Conservation (phyloP, 2,329 filamentous ascomycete genomes). For the Apiospora koreana region DNA sequence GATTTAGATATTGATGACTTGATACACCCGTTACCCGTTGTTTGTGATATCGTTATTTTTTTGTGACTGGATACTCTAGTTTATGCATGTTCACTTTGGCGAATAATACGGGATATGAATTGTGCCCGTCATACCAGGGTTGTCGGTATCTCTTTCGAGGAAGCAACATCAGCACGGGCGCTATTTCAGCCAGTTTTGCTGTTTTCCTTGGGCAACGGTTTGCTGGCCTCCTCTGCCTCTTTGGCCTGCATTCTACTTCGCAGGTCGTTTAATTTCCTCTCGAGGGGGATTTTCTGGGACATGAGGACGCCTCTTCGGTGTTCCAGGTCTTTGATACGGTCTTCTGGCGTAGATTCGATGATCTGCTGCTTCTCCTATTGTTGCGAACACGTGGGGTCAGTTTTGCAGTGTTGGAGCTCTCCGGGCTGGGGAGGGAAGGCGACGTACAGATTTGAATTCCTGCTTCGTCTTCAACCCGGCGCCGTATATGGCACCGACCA, state of each 20-base stretch:
- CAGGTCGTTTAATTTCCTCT: constrained; percentile 44
- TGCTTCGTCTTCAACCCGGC: constrained; percentile 50
- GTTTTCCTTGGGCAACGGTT: not conserved
- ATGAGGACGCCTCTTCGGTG: constrained; percentile 41
- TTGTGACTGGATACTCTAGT: not conserved
- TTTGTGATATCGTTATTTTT: not conserved
- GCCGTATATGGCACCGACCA: constrained; percentile 49
- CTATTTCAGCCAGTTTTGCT: not conserved
- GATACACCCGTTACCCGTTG: not conserved
- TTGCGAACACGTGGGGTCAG: not conserved
- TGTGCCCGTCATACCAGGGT: not conserved
- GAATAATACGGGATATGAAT: not conserved
- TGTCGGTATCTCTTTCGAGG: not conserved
- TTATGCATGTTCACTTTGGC: not conserved
- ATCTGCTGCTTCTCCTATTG: constrained; percentile 36
- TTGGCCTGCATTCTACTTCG: constrained; percentile 40
- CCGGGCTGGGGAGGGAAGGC: not conserved
- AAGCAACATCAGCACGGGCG: not conserved
- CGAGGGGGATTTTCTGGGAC: constrained; percentile 39
- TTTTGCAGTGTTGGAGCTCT: not conserved
- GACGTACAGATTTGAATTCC: constrained; percentile 44
- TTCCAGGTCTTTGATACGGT: constrained; percentile 48
- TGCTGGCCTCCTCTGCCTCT: constrained; percentile 27
- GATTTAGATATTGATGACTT: not conserved
- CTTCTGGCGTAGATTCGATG: constrained; percentile 39